Conservation (phyloP, 2,329 filamentous ascomycete genomes). For the Aspergillus uvarum region DNA sequence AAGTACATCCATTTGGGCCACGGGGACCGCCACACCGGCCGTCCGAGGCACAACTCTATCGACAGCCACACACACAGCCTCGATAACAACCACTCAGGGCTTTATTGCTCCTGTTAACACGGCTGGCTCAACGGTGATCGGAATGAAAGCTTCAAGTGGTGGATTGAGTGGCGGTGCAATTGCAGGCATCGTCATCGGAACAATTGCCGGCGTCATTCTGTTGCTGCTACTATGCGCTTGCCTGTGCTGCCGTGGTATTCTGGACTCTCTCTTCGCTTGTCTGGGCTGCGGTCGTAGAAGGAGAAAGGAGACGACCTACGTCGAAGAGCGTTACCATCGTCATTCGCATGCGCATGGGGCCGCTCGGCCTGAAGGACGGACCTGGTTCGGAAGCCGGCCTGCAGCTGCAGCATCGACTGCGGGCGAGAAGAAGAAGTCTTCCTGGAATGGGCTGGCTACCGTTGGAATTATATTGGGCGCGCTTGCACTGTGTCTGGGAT, state of each 20-base stretch:
- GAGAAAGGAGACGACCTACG: slow-evolving; percentile 40
- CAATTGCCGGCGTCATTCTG: slow-evolving; percentile 46
- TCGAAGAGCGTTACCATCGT: slow-evolving; percentile 41
- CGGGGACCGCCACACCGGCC: slow-evolving; percentile 41
- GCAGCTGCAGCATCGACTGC: slow-evolving; percentile 33
- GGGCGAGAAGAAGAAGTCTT: slow-evolving; percentile 37
- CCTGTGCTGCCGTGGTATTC: slow-evolving; percentile 42
- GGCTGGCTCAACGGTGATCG: slow-evolving; percentile 40
- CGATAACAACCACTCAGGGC: slow-evolving; percentile 44
- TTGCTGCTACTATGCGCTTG: slow-evolving; percentile 47
- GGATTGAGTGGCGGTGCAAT: slow-evolving; percentile 52
- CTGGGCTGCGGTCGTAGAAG: slow-evolving; percentile 39
- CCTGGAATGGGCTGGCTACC: slow-evolving; percentile 40
- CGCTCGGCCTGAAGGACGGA: slow-evolving; percentile 31
- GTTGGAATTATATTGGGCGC: slow-evolving; percentile 46
- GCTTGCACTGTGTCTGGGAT: slow-evolving; percentile 46
- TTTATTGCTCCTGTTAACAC: slow-evolving; percentile 49
- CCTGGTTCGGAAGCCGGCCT: slow-evolving; percentile 45
- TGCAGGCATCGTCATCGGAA: slow-evolving; percentile 53
- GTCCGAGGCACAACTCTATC: slow-evolving; percentile 47
- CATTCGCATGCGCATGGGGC: slow-evolving; percentile 30
- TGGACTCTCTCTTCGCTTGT: slow-evolving; percentile 44
- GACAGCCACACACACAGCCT: slow-evolving; percentile 45
- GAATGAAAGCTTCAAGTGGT: slow-evolving; percentile 31
- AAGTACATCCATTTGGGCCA: slow-evolving; percentile 41